Conservation (phyloP, 306 rosid species). For the Quercus parvula region DNA sequence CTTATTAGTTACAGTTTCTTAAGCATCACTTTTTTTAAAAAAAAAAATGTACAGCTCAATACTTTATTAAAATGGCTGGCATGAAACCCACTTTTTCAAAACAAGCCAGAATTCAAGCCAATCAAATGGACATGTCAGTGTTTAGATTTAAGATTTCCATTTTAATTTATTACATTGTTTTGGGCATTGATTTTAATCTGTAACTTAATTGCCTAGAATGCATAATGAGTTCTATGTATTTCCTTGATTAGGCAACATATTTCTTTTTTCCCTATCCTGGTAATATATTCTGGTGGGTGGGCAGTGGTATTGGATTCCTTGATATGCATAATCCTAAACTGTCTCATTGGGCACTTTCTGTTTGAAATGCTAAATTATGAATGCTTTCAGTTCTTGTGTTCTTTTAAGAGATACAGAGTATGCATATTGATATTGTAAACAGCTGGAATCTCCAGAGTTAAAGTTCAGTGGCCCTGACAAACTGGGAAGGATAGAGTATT, state of each 20-base stretch:
- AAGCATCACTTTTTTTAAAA: no score
- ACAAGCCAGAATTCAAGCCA: no score
- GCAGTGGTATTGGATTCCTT: background rate
- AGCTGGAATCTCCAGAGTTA: constrained; percentile 96
- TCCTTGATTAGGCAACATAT: background rate
- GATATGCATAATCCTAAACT: background rate
- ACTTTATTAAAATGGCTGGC: no score
- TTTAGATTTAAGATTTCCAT: no score
- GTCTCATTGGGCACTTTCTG: background rate
- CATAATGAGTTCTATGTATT: background rate
- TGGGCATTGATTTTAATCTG: background rate
- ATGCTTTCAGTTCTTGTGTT: background rate
- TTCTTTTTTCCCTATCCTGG: background rate
- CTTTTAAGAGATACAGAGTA: constrained; percentile 21
- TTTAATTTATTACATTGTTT: background rate
- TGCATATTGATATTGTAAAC: constrained; percentile 49
- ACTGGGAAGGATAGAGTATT: constrained; percentile 75
- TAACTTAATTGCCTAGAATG: background rate
- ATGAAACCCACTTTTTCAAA: no score
- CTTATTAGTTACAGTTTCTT: no score
- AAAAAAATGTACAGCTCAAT: no score
- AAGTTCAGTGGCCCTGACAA: constrained; percentile 81
- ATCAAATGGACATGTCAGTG: no score
- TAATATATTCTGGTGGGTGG: background rate
- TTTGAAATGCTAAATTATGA: background rate